phyloP scores from a whole-genome alignment of 768 basidiomycete genomes.

The Lentinula lateritia region DNA sequence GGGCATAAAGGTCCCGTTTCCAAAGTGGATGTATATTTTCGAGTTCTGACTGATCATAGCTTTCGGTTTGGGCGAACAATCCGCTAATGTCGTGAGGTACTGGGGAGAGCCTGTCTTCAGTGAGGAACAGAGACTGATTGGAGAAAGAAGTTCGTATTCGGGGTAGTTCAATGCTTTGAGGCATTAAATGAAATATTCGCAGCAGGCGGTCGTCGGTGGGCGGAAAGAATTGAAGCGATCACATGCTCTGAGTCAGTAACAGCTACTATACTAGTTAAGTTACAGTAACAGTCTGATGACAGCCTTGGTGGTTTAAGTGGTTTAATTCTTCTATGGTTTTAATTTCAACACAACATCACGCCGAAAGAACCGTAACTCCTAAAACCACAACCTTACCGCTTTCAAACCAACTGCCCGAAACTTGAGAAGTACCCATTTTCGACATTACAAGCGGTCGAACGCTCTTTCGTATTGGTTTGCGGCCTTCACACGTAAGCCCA shows the following conservation, averaged over 20 bases:
- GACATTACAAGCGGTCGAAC: conserved; percentile 27
- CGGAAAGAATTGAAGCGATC: not conserved
- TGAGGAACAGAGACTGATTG: conserved; percentile 28
- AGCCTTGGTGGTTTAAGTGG: too few species aligned
- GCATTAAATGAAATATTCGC: not conserved
- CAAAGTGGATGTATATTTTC: conserved; percentile 41
- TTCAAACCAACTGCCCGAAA: too few species aligned
- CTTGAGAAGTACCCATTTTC: not conserved
- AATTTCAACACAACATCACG: too few species aligned
- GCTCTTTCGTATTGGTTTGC: conserved; percentile 70
- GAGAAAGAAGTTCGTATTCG: not conserved
- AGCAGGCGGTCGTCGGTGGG: not conserved
- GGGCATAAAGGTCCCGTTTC: conserved; percentile 60
- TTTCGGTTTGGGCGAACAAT: conserved; percentile 29
- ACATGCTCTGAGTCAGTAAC: not conserved
- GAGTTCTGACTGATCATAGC: conserved; percentile 28
- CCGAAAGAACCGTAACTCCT: too few species aligned
- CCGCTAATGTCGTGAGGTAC: conserved; percentile 32
- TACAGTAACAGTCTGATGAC: too few species aligned
- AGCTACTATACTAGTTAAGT: too few species aligned
- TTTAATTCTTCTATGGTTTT: too few species aligned
- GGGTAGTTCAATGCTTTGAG: conserved; percentile 6
- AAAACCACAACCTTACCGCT: too few species aligned
- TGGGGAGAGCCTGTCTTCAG: conserved; percentile 30
- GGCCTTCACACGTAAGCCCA: conserved; percentile 60